A percentile compares a stretch with the other conserved stretches of the same genome.
Conservation (phyloP, 805 yeast genomes). For the Suhomyces pyralidae region DNA sequence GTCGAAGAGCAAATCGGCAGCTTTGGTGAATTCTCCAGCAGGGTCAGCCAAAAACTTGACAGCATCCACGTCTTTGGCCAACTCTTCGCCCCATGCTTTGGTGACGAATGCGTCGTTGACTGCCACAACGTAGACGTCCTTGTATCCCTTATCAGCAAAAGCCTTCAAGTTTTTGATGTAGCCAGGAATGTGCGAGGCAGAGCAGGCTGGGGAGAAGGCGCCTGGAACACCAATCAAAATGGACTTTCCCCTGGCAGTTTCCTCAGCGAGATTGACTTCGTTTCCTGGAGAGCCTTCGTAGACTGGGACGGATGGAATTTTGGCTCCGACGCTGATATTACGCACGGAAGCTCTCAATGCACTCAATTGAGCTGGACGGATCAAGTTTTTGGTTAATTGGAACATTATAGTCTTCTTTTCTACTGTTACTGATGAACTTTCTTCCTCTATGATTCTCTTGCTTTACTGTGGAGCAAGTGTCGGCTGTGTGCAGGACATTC, state of each 20-base stretch:
- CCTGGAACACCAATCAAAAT: constrained; percentile 47
- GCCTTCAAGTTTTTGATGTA: constrained; percentile 50
- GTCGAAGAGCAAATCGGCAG: constrained; percentile 67
- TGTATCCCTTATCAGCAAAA: constrained; percentile 65
- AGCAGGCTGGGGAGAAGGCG: constrained; percentile 80
- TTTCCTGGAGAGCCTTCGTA: constrained; percentile 67
- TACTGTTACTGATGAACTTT: neutral
- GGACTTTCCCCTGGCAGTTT: constrained; percentile 32
- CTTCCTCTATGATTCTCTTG: neutral
- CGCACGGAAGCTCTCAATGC: constrained; percentile 3
- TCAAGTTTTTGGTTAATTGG: constrained; percentile 2
- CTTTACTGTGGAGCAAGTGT: neutral
- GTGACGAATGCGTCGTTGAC: constrained; percentile 88
- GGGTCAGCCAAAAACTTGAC: constrained; percentile 75
- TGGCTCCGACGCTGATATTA: constrained; percentile 47
- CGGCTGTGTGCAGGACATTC: neutral
- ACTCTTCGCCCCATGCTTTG: constrained; percentile 66
- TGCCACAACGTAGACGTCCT: constrained; percentile 60
- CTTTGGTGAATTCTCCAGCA: constrained; percentile 64
- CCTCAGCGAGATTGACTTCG: constrained; percentile 52
- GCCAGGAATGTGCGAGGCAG: constrained; percentile 73
- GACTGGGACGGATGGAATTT: constrained; percentile 55
- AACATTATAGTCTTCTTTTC: neutral
- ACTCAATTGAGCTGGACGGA: neutral
- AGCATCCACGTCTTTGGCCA: constrained; percentile 18